A percentile compares a stretch with the other conserved stretches of the same genome.
These are phyloP conservation scores for Chlorencoelia australis DNA, from an alignment of 2,329 filamentous ascomycete species.

Conservation along the genomic window DNA sequence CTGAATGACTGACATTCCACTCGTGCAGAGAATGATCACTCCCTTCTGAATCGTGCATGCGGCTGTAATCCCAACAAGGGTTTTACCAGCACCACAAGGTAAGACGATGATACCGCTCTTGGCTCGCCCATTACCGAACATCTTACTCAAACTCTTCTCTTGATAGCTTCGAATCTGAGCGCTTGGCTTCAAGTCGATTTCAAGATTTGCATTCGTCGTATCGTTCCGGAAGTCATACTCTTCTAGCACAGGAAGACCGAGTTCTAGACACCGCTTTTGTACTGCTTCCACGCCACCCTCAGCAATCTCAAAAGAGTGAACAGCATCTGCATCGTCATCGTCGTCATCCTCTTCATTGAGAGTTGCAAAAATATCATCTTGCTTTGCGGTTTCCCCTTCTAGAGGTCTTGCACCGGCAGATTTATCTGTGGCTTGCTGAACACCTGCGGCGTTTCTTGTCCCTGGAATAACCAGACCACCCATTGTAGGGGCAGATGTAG, in stretches of 20 bases:
- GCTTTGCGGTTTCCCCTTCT: constrained; percentile 43
- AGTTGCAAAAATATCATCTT: constrained; percentile 60
- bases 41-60: constrained; percentile 98
- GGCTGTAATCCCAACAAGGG: constrained; percentile 93
- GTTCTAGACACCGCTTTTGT: constrained; percentile 77
- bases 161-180: constrained; percentile 92
- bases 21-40: constrained; percentile 89
- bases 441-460: constrained; percentile 83
- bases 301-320: constrained; percentile 87
- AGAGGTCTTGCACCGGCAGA: constrained; percentile 31
- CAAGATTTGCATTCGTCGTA: constrained; percentile 75
- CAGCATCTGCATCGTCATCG: constrained; percentile 76
- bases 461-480: constrained; percentile 84
- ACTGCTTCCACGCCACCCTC: constrained; percentile 76
- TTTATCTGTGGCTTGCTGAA: constrained; percentile 55
- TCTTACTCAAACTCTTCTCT: constrained; percentile 95
- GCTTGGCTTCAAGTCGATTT: constrained; percentile 84
- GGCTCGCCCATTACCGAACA: constrained; percentile 97
- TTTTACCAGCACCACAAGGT: constrained; percentile 94
- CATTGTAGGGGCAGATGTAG: constrained; percentile 76
- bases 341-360: constrained; percentile 71
- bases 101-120: constrained; percentile 97
- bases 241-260: constrained; percentile 81
- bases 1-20: constrained; percentile 94
- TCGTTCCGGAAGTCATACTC: constrained; percentile 98